Percentiles rank a stretch among this genome's conserved stretches.
These are phyloP conservation scores for Crithidia brevicula DNA, from an alignment of 208 protist species.

Conservation along the genomic window DNA sequence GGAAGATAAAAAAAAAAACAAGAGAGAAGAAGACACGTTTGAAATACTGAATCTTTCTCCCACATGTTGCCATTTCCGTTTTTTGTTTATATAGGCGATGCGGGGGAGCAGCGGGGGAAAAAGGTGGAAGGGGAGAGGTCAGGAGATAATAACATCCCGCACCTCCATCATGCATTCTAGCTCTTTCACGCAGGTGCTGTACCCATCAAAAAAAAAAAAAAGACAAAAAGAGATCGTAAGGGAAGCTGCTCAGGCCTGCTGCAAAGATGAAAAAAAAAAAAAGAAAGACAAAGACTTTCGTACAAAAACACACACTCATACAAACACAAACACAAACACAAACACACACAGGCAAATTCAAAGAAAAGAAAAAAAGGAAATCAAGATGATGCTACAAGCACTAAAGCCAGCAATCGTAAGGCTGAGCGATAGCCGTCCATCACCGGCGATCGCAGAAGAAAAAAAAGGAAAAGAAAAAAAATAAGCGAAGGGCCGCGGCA, in stretches of 20 bases:
- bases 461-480: slow-evolving; percentile 4
- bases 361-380: background rate
- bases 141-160: too few species aligned
- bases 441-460: background rate
- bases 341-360: background rate
- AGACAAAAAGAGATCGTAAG: slow-evolving; percentile 2
- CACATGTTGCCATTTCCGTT: too few species aligned
- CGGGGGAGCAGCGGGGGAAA: too few species aligned
- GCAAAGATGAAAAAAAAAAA: slow-evolving; percentile 9
- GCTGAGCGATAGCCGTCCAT: background rate
- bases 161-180: too few species aligned
- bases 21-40: too few species aligned
- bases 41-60: too few species aligned
- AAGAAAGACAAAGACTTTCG: background rate
- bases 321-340: background rate
- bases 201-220: slow-evolving; percentile 4
- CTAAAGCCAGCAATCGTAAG: background rate
- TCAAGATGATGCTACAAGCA: background rate
- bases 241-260: too few species aligned
- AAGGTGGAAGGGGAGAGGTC: too few species aligned
- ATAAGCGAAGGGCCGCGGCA: background rate
- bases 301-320: too few species aligned
- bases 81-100: too few species aligned
- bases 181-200: too few species aligned
- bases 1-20: too few species aligned